Conservation (phyloP, 306 rosid genomes). For the Arachis stenosperma region DNA sequence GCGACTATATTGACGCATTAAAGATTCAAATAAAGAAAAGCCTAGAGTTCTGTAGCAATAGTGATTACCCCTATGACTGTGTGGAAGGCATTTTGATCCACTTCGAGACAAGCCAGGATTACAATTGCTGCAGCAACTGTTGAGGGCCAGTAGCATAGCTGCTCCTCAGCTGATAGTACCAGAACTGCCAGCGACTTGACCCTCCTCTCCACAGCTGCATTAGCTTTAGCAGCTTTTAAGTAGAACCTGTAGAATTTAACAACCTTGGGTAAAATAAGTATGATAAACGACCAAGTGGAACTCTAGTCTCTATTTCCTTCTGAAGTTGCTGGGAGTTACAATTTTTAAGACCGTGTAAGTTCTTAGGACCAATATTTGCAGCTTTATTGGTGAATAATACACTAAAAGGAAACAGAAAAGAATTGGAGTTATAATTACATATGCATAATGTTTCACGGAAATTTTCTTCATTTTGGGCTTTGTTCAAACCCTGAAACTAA, state of each 20-base stretch:
- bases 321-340: conserved; percentile 1
- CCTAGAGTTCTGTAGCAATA: conserved; percentile 5
- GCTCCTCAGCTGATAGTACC: conserved; percentile 65
- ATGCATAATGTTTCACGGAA: conserved; percentile 12
- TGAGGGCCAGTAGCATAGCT: conserved; percentile 76
- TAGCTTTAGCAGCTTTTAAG: conserved; percentile 78
- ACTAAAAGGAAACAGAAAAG: no score
- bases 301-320: conserved; percentile 15
- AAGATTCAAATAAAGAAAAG: conserved; percentile 21
- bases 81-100: conserved; percentile 50
- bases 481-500: conserved; percentile 7
- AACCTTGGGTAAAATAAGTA: conserved; percentile 1
- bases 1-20: background rate
- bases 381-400: background rate
- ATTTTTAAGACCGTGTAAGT: conserved; percentile 10
- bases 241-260: conserved; percentile 65
- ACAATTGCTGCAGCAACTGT: conserved; percentile 95
- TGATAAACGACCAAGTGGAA: conserved; percentile 6
- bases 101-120: conserved; percentile 71
- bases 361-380: background rate
- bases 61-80: conserved; percentile 68
- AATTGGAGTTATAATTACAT: conserved; percentile 9
- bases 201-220: conserved; percentile 68
- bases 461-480: background rate
- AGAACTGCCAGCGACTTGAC: conserved; percentile 69